A percentile compares a stretch with the other conserved stretches of the same genome.
phyloP scores from a whole-genome alignment of 805 yeast genomes.

The Candida fluviatilis region DNA sequence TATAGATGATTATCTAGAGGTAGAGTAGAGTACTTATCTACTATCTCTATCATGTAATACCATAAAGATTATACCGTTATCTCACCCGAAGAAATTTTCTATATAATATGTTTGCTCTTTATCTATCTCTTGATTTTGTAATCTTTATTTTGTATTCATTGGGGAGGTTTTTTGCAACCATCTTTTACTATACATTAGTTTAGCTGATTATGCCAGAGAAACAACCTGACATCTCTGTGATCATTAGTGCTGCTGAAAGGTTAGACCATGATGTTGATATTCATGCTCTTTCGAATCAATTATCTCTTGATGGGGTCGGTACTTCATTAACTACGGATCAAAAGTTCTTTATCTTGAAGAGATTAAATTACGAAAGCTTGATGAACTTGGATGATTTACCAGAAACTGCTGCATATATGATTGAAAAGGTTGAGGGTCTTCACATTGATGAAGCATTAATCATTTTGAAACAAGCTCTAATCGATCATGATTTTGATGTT shows the following conservation, averaged over 20 bases:
- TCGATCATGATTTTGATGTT: slow-evolving; percentile 43
- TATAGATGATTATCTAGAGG: no score
- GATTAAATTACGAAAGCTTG: slow-evolving; percentile 24
- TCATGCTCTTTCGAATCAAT: slow-evolving; percentile 17
- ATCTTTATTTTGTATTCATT: no score
- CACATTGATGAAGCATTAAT: slow-evolving; percentile 35
- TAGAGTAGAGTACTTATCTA: no score
- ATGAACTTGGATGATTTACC: slow-evolving; percentile 26
- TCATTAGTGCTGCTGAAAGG: slow-evolving; percentile 3
- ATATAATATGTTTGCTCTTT: no score
- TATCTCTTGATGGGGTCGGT: slow-evolving; percentile 24
- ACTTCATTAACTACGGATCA: slow-evolving; percentile 19
- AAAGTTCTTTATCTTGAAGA: slow-evolving; percentile 22
- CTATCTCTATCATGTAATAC: no score
- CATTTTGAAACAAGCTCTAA: slow-evolving; percentile 36
- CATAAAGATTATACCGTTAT: no score
- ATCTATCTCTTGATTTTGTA: neutral
- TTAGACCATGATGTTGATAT: slow-evolving; percentile 6
- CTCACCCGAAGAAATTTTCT: no score
- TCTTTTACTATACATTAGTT: no score
- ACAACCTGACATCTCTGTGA: neutral
- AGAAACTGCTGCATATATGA: slow-evolving; percentile 31
- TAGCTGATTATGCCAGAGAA: slow-evolving; percentile 1
- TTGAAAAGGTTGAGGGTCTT: slow-evolving; percentile 34
- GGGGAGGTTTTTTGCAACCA: no score